Evolutionary conservation across 768 basidiomycete genomes (phyloP).

Genomic region (Erythrobasidium yunnanense): DNA sequence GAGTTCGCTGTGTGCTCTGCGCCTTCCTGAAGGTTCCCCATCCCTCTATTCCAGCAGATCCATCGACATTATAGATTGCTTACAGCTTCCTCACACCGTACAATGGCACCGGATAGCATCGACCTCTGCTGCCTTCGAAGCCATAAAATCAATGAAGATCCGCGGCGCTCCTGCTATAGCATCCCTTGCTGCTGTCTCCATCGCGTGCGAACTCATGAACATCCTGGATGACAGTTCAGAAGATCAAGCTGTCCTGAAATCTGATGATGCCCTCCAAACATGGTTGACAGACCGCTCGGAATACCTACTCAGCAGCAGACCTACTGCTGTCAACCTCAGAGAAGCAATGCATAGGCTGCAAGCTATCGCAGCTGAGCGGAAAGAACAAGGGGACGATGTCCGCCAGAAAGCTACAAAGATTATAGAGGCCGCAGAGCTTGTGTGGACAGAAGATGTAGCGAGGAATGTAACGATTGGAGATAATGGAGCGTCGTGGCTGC

Average conservation of each 20-base stretch:
- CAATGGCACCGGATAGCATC: conserved; percentile 46
- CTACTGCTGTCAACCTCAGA: conserved; percentile 90
- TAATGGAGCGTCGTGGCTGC: conserved; percentile 75
- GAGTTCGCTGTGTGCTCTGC: conserved; percentile 19
- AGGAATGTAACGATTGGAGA: conserved; percentile 76
- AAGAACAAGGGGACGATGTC: conserved; percentile 44
- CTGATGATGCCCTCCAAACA: conserved; percentile 48
- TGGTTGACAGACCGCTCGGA: conserved; percentile 56
- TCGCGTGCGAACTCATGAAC: conserved; percentile 54
- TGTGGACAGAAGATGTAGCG: conserved; percentile 79
- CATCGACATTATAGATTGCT: conserved; percentile 20
- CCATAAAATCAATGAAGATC: conserved; percentile 93
- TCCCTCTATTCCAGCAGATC: neutral
- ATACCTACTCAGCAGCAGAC: conserved; percentile 73
- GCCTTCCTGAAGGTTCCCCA: conserved; percentile 7
- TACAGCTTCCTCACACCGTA: conserved; percentile 23
- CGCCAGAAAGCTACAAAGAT: conserved; percentile 49
- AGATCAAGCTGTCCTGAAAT: conserved; percentile 30
- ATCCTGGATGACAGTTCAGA: conserved; percentile 31
- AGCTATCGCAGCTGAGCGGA: conserved; percentile 41
- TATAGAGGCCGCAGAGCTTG: conserved; percentile 57
- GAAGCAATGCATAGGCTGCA: conserved; percentile 66
- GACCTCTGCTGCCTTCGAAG: conserved; percentile 75
- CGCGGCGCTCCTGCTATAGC: conserved; percentile 93
- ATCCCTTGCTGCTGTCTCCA: conserved; percentile 58